phyloP scores from a whole-genome alignment of 2,329 filamentous ascomycete species.

The Amphichorda felina region DNA sequence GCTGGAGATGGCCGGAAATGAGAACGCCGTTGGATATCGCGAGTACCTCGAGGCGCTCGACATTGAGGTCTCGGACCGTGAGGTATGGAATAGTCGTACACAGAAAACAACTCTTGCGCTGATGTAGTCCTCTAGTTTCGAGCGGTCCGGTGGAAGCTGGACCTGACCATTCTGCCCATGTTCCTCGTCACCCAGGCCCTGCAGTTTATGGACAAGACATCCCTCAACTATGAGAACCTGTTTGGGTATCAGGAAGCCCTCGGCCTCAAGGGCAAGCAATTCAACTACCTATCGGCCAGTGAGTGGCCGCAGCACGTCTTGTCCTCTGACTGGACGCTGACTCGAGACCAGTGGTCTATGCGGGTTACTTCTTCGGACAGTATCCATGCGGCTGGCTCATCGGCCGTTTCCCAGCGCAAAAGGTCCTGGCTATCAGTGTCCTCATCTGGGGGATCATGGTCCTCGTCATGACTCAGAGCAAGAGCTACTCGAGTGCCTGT shows the following conservation, averaged over 20 bases:
- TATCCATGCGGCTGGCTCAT: too few relatives aligned
- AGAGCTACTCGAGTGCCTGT: too few relatives aligned
- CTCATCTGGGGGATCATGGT: too few relatives aligned
- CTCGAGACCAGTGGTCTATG: too few relatives aligned
- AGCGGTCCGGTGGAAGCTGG: too few relatives aligned
- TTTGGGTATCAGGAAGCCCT: conserved; percentile 20
- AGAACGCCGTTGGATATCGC: conserved; percentile 3
- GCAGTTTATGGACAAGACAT: conserved; percentile 18
- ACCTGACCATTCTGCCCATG: conserved; percentile 16
- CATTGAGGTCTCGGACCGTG: conserved; percentile 2
- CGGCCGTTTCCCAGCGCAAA: too few relatives aligned
- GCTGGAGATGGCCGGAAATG: background rate
- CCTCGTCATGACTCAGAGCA: too few relatives aligned
- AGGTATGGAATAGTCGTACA: too few relatives aligned
- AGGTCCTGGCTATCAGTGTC: too few relatives aligned
- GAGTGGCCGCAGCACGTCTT: background rate
- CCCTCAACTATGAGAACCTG: conserved; percentile 19
- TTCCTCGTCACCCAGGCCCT: conserved; percentile 17
- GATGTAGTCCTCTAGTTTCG: too few relatives aligned
- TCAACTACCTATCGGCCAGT: conserved; percentile 15
- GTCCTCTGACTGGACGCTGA: background rate
- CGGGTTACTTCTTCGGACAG: too few relatives aligned
- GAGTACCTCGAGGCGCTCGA: conserved; percentile 2
- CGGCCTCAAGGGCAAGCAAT: conserved; percentile 14
- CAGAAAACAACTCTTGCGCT: too few relatives aligned